These are phyloP conservation scores for Calamus simplicifolius DNA, from an alignment of 176 grass and related monocot species.

Conservation along the genomic window DNA sequence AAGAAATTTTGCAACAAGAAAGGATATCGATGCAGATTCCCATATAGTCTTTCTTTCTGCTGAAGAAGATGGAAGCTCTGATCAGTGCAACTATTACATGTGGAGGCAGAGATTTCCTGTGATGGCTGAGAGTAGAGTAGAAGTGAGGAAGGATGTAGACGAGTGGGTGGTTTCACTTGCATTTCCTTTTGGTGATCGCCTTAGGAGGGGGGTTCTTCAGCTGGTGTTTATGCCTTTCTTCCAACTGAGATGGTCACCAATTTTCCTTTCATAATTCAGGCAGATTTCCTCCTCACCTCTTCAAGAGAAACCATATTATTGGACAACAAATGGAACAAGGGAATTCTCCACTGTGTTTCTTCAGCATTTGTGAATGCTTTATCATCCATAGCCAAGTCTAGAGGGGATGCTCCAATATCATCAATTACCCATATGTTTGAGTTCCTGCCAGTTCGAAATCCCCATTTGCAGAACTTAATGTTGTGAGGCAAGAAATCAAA, in stretches of 20 bases:
- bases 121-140: constrained; percentile 40
- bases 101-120: constrained; percentile 82
- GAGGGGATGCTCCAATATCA: constrained; percentile 22
- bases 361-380: constrained; percentile 59
- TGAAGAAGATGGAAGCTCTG: constrained; percentile 17
- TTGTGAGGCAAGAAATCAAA: constrained; percentile 43
- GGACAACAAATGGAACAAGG: constrained; percentile 67
- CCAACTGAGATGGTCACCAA: constrained; percentile 67
- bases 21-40: constrained; percentile 48
- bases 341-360: constrained; percentile 61
- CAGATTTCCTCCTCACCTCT: constrained; percentile 64
- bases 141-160: constrained; percentile 49
- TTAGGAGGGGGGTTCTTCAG: constrained; percentile 27
- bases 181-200: constrained; percentile 33
- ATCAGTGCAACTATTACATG: constrained; percentile 60
- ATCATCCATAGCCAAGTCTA: constrained; percentile 35
- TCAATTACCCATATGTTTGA: constrained; percentile 32
- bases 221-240: constrained; percentile 61
- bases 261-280: constrained; percentile 73
- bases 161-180: constrained; percentile 72
- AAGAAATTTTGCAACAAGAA: constrained; percentile 26
- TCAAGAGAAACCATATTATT: constrained; percentile 55
- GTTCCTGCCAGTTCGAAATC: constrained; percentile 39
- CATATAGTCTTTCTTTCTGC: constrained; percentile 45
- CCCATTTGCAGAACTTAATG: constrained; percentile 36